These are phyloP conservation scores for Thielaviopsis populi DNA, from an alignment of 2,329 filamentous ascomycete species.

Conservation along the genomic window DNA sequence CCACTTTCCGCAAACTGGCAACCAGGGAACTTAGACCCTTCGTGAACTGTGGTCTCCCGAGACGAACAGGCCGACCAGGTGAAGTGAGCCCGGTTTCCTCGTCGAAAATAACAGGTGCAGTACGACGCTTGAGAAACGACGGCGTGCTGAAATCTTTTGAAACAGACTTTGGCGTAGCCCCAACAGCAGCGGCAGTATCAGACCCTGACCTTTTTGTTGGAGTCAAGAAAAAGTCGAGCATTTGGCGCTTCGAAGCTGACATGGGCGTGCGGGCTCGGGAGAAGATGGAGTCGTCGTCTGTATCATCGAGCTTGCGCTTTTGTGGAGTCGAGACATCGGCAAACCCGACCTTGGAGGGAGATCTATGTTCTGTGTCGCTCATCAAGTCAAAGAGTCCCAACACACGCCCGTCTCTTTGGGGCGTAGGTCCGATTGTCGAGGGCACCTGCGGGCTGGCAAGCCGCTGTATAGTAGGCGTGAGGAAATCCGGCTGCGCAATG, in stretches of 20 bases:
- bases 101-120: not conserved
- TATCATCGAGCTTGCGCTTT: slow-evolving; percentile 25
- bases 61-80: slow-evolving; percentile 28
- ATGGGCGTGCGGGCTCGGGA: slow-evolving; percentile 35
- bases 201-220: slow-evolving; percentile 39
- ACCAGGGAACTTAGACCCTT: slow-evolving; percentile 62
- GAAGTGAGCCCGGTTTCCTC: not conserved
- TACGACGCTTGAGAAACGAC: slow-evolving; percentile 41
- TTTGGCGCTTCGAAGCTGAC: slow-evolving; percentile 43
- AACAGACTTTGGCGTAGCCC: slow-evolving; percentile 32
- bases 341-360: slow-evolving; percentile 10
- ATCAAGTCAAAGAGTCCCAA: slow-evolving; percentile 64
- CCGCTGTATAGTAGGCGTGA: slow-evolving; percentile 40
- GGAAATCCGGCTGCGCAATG: slow-evolving; percentile 28
- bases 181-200: slow-evolving; percentile 21
- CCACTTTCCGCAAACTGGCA: slow-evolving; percentile 51
- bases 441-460: slow-evolving; percentile 40
- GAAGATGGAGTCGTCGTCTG: slow-evolving; percentile 16
- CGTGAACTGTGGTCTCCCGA: slow-evolving; percentile 47
- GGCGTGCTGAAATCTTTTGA: slow-evolving; percentile 53
- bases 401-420: slow-evolving; percentile 62
- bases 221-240: slow-evolving; percentile 49
- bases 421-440: slow-evolving; percentile 58
- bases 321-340: slow-evolving; percentile 29
- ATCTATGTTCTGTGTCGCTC: slow-evolving; percentile 32